Conservation (phyloP, 768 basidiomycete species). For the Pluteus cervinus region DNA sequence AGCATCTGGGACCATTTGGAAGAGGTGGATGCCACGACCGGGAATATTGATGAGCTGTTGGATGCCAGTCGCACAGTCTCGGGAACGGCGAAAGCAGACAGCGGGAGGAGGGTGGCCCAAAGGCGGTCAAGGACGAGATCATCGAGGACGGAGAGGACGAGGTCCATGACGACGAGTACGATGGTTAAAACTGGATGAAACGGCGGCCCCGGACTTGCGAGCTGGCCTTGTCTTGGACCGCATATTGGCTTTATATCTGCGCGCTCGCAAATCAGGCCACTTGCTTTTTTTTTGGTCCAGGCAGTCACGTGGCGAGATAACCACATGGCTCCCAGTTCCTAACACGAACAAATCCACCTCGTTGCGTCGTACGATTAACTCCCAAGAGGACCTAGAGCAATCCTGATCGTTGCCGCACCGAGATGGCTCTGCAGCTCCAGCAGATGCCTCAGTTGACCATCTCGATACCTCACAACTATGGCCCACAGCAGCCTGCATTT, state of each 20-base stretch:
- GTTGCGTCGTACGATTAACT: too few species aligned
- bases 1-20: conserved; percentile 51
- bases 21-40: conserved; percentile 20
- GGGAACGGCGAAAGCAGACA: conserved; percentile 36
- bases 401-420: too few species aligned
- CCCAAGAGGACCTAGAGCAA: too few species aligned
- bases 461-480: too few species aligned
- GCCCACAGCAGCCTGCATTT: too few species aligned
- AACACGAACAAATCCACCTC: too few species aligned
- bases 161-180: conserved; percentile 57
- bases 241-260: conserved; percentile 22
- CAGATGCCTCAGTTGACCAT: too few species aligned
- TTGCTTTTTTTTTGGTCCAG: conserved; percentile 24
- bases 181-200: not conserved
- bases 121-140: conserved; percentile 67
- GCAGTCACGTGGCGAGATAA: too few species aligned
- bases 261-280: conserved; percentile 31
- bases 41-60: conserved; percentile 33
- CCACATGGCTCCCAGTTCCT: too few species aligned
- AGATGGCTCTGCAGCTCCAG: too few species aligned
- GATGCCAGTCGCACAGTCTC: conserved; percentile 22
- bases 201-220: conserved; percentile 1
- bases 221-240: conserved; percentile 3
- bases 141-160: conserved; percentile 70
- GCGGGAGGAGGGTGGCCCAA: conserved; percentile 74